phyloP scores from a whole-genome alignment of 2,329 filamentous ascomycete species.

The Geosmithia putterillii region DNA sequence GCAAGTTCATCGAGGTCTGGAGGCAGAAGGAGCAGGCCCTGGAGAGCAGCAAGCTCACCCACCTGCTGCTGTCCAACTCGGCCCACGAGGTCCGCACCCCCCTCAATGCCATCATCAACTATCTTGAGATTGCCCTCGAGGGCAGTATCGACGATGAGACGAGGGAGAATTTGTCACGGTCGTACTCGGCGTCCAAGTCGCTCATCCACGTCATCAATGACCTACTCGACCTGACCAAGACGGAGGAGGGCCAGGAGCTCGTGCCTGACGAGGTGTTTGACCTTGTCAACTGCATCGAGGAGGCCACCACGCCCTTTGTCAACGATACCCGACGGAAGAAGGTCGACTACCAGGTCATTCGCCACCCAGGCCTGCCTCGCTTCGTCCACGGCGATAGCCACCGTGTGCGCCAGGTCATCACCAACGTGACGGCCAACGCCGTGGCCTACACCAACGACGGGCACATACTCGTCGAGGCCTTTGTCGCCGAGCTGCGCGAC shows the following conservation, averaged over 20 bases:
- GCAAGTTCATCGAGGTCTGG: slow-evolving; percentile 85
- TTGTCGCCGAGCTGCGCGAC: slow-evolving; percentile 37
- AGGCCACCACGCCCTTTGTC: slow-evolving; percentile 64
- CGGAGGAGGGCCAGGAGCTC: slow-evolving; percentile 67
- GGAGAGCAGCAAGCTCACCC: slow-evolving; percentile 70
- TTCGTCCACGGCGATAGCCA: slow-evolving; percentile 69
- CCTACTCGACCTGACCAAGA: slow-evolving; percentile 76
- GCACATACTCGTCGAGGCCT: slow-evolving; percentile 57
- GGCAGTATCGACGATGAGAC: slow-evolving; percentile 70
- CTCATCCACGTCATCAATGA: slow-evolving; percentile 93
- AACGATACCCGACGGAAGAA: slow-evolving; percentile 66
- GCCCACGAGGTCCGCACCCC: slow-evolving; percentile 87
- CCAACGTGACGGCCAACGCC: slow-evolving; percentile 76
- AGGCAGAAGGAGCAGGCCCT: slow-evolving; percentile 77
- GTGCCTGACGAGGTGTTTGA: slow-evolving; percentile 76
- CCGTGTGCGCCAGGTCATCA: slow-evolving; percentile 68
- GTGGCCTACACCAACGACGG: slow-evolving; percentile 64
- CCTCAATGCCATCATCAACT: slow-evolving; percentile 89
- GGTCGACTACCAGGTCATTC: slow-evolving; percentile 55
- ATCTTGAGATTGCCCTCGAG: slow-evolving; percentile 81
- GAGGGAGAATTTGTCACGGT: slow-evolving; percentile 70
- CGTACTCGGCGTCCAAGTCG: slow-evolving; percentile 84
- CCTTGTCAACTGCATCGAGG: slow-evolving; percentile 55
- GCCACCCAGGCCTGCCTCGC: slow-evolving; percentile 56
- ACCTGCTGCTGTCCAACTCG: slow-evolving; percentile 71